Conservation (phyloP, 73 alveolate genomes). For the Effrenium voratum region DNA sequence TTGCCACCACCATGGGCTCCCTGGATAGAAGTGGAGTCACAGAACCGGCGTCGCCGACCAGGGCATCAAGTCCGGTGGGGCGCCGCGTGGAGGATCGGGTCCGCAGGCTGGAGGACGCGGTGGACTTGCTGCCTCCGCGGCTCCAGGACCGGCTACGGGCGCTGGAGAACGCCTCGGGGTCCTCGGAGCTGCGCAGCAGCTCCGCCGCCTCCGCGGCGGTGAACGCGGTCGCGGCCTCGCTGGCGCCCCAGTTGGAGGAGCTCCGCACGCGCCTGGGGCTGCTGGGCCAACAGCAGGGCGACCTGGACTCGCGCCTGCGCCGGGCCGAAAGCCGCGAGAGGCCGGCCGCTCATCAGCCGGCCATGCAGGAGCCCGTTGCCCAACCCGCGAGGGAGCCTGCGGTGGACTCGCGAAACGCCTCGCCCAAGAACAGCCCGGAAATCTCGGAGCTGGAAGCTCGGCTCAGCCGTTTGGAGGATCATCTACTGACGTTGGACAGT, state of each 20-base stretch:
- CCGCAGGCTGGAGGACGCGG: background rate
- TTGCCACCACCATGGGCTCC: constrained; percentile 3
- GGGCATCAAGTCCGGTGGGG: background rate
- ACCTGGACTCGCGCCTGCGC: background rate
- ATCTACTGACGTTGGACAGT: background rate
- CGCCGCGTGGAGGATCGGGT: background rate
- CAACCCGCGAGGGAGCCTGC: constrained; percentile 2
- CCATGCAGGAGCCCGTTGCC: too few relatives aligned
- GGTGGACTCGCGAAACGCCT: background rate
- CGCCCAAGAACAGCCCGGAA: background rate
- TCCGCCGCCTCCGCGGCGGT: constrained; percentile 25
- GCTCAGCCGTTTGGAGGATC: constrained; percentile 44
- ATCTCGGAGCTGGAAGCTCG: constrained; percentile 21
- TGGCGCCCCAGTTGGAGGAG: constrained; percentile 67
- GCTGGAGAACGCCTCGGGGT: constrained; percentile 20
- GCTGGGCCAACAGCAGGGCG: background rate
- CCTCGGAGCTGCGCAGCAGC: background rate
- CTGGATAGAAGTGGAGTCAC: background rate
- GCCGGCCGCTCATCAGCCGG: too few relatives aligned
- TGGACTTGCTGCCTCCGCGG: background rate
- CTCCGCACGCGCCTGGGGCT: background rate
- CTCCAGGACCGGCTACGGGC: constrained; percentile 15
- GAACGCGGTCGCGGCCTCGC: constrained; percentile 9
- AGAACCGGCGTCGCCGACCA: background rate
- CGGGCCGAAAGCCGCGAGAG: background rate